Evolutionary conservation across 1,284 basidiomycete genomes (phyloP).

Genomic region (Puccinia coronata): DNA sequence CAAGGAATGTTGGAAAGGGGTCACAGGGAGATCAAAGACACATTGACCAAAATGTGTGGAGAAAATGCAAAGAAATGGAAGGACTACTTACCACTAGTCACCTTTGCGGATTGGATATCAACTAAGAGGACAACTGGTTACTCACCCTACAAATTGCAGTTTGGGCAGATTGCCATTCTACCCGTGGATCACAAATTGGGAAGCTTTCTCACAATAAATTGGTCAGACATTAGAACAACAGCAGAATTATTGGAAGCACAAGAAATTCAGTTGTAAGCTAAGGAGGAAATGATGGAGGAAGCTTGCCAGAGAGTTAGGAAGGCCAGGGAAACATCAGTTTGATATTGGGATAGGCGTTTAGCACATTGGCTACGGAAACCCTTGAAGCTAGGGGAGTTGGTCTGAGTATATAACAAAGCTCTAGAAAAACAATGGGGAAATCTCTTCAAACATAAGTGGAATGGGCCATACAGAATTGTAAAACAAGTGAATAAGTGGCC

Average conservation of each 20-base stretch:
- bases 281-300: slow-evolving; percentile 5
- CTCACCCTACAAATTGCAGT: slow-evolving; percentile 1
- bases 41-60: slow-evolving; percentile 16
- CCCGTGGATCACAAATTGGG: background rate
- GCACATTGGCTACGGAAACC: slow-evolving; percentile 14
- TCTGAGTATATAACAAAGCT: slow-evolving; percentile 28
- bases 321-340: background rate
- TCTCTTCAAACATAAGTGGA: slow-evolving; percentile 35
- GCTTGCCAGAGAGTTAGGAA: background rate
- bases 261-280: background rate
- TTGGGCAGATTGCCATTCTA: background rate
- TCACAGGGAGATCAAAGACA: slow-evolving; percentile 3
- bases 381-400: slow-evolving; percentile 17
- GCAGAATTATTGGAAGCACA: slow-evolving; percentile 1
- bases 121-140: no score
- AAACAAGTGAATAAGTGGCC: background rate
- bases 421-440: slow-evolving; percentile 34
- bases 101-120: background rate
- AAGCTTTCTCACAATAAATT: background rate
- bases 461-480: slow-evolving; percentile 23
- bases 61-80: slow-evolving; percentile 18
- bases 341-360: slow-evolving; percentile 20
- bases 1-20: background rate
- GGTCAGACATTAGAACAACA: background rate
- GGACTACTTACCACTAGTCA: slow-evolving; percentile 6